phyloP scores from a whole-genome alignment of 2,329 filamentous ascomycete species.

The Trichothecium sympodiale region DNA sequence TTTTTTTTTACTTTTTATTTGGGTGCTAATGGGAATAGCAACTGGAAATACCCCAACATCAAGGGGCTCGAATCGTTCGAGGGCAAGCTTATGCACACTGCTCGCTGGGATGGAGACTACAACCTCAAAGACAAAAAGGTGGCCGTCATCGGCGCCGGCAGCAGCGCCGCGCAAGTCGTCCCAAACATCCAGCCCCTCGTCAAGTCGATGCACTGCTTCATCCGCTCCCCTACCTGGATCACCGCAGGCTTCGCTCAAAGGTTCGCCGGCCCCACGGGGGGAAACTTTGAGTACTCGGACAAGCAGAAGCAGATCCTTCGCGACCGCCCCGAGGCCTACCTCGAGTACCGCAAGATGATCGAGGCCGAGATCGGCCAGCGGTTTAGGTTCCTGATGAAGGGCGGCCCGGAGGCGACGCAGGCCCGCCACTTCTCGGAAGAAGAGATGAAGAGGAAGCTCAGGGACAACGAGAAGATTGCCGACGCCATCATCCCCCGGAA shows the following conservation, averaged over 20 bases:
- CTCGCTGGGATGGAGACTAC: conserved; percentile 37
- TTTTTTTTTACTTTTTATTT: no score
- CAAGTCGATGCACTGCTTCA: conserved; percentile 27
- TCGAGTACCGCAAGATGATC: not conserved
- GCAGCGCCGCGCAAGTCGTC: conserved; percentile 42
- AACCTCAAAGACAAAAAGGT: conserved; percentile 38
- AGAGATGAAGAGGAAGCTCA: not conserved
- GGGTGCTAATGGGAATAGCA: no score
- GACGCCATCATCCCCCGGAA: conserved; percentile 30
- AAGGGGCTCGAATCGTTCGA: conserved; percentile 32
- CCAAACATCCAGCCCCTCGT: conserved; percentile 19
- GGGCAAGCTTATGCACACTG: conserved; percentile 39
- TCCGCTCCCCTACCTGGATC: conserved; percentile 32
- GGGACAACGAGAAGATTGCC: conserved; percentile 28
- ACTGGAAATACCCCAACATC: conserved; percentile 41
- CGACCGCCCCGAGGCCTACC: not conserved
- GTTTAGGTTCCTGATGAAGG: conserved; percentile 2
- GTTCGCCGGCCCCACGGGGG: conserved; percentile 24
- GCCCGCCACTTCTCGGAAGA: not conserved
- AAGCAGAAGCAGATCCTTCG: not conserved
- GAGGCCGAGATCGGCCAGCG: conserved; percentile 1
- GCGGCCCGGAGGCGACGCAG: no score
- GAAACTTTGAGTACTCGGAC: conserved; percentile 31
- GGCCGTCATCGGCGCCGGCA: conserved; percentile 45
- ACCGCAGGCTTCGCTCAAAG: conserved; percentile 18